Evolutionary conservation across 768 basidiomycete species (phyloP), one percentile per base, ranked within the genome.

Genomic region (Serendipita sp.): DNA sequence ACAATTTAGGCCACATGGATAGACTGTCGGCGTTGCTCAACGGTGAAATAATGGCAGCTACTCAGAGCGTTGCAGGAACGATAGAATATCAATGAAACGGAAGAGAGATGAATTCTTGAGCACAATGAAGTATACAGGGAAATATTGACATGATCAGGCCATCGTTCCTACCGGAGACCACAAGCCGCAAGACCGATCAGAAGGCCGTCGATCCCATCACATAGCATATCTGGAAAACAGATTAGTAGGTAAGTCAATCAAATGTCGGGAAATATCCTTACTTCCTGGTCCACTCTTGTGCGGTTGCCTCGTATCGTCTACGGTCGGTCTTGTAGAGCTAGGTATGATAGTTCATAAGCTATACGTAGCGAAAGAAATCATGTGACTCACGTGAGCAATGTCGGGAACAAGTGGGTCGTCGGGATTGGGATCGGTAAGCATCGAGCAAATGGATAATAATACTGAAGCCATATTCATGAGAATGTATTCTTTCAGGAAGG

Each of bases 261-360:
- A 34, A 53, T 30, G 24, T 24, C 24, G 24, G 16, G 2, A 44
- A 37, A 41, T 32, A n/a, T 30, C 75, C 89, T 70, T 73, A 98
- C 94, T 98, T 98, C 84, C 95, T 87, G 75, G 95, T 95, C 95
- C 95, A 99, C 81, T 99, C 96, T 78, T 93, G 82, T 32, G 96
- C 96, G 38, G 92, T 98, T 67, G 93, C 89, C 77, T 98, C 96
- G 74, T 99, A 99, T 71, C 94, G 86, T 68, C 89, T 78, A 70
- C 95, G 85, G 78, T 99, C 96, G 44, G 94, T 97, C 92, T 98
- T 99, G 86, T 99, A 99, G 69, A 97, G 74, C 73, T 76, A 70
- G 38, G 15, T 11, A 30, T 45, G 30, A 30, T 15, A 44, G 34
- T 47, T 32, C 24, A 63, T 24, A 47, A 62, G 38, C 63, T 30